These are phyloP conservation scores for Heliocybe sulcata DNA, from an alignment of 1,284 basidiomycete species.

Conservation along the genomic window DNA sequence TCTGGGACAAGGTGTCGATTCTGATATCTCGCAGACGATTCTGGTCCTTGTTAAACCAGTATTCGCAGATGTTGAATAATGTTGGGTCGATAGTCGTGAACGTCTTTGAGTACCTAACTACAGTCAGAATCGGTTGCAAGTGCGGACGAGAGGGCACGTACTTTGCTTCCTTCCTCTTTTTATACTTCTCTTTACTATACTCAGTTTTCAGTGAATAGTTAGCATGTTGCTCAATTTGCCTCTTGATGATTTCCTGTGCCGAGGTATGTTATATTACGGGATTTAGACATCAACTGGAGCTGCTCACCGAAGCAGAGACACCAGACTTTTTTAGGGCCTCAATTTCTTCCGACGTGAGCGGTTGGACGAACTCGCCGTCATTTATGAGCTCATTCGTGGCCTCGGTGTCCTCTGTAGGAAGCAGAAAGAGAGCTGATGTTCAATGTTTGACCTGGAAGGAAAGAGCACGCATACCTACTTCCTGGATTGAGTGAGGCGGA, in stretches of 20 bases:
- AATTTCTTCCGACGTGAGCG: conserved; percentile 77
- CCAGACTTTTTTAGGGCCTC: conserved; percentile 73
- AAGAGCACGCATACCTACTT: conserved; percentile 50
- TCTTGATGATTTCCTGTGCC: conserved; percentile 83
- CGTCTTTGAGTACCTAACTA: conserved; percentile 73
- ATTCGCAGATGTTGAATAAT: conserved; percentile 82
- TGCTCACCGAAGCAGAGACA: conserved; percentile 59
- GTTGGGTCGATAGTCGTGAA: conserved; percentile 90
- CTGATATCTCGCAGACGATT: conserved; percentile 81
- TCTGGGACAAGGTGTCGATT: conserved; percentile 84
- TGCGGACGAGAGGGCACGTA: conserved; percentile 29
- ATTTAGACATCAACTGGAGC: not conserved
- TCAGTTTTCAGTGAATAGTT: conserved; percentile 91
- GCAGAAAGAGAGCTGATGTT: conserved; percentile 7
- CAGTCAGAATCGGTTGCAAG: conserved; percentile 5
- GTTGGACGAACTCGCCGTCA: conserved; percentile 73
- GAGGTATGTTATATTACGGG: not conserved
- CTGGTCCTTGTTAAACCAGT: conserved; percentile 82
- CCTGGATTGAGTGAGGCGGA: conserved; percentile 58
- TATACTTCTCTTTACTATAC: conserved; percentile 96
- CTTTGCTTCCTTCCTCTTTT: conserved; percentile 93
- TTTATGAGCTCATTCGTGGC: conserved; percentile 88
- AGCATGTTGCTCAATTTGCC: conserved; percentile 86
- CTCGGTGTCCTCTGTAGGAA: conserved; percentile 71
- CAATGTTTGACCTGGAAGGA: conserved; percentile 4